Conservation (phyloP, 225 moss, liverwort and hornwort genomes). For the Anthoceros angustus region DNA sequence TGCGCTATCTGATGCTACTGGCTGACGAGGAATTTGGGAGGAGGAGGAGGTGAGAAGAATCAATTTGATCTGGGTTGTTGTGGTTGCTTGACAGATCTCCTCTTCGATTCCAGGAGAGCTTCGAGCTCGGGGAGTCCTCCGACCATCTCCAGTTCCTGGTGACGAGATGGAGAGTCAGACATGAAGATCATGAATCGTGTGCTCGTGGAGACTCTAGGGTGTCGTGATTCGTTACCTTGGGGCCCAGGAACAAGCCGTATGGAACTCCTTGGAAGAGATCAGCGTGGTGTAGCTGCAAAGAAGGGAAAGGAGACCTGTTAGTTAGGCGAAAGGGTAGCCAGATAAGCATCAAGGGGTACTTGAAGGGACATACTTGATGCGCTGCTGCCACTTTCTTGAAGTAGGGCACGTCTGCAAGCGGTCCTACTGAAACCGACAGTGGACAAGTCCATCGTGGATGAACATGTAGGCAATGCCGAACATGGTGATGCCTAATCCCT, state of each 20-base stretch:
- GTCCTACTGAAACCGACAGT: conserved; percentile 79
- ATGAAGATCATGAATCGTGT: not conserved
- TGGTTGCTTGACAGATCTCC: not conserved
- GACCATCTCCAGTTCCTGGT: conserved; percentile 20
- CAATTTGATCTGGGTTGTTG: not conserved
- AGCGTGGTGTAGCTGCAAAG: conserved; percentile 74
- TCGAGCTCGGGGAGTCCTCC: not conserved
- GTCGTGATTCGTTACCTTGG: conserved; percentile 30
- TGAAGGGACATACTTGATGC: conserved; percentile 42
- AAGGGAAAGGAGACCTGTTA: not conserved
- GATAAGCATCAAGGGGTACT: not conserved
- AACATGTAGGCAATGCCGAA: conserved; percentile 99
- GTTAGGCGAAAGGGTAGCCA: not conserved
- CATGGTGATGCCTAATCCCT: conserved; percentile 93
- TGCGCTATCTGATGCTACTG: too few relatives aligned
- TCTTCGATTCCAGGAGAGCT: not conserved
- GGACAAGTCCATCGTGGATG: conserved; percentile 94
- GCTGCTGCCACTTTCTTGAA: conserved; percentile 87
- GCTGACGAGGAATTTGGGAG: too few relatives aligned
- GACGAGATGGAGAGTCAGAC: not conserved
- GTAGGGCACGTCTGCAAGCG: conserved; percentile 78
- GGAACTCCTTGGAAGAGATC: conserved; percentile 81
- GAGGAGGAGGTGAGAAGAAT: too few relatives aligned
- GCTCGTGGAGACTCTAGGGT: not conserved
- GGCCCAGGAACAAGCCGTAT: conserved; percentile 83